Evolutionary conservation across 768 basidiomycete species (phyloP).

Genomic region (Lepiota venenata): DNA sequence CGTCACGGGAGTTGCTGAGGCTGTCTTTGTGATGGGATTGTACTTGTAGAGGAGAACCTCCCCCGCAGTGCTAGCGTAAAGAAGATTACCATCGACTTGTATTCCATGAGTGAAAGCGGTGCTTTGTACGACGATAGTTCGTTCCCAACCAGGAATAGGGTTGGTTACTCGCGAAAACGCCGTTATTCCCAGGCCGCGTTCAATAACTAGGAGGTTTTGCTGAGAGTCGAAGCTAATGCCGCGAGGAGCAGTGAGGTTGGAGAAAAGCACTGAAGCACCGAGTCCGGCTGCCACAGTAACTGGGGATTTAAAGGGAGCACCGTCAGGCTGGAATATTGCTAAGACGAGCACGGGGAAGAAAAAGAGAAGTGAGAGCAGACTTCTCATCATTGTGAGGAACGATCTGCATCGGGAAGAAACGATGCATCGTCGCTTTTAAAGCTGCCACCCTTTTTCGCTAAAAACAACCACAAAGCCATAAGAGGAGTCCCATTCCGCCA

Average conservation of each 20-base stretch:
- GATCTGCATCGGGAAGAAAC: too few species aligned
- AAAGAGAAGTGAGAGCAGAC: not conserved
- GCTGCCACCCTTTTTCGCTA: too few species aligned
- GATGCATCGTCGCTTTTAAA: not conserved
- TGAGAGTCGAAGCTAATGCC: slow-evolving; percentile 36
- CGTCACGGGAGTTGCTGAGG: slow-evolving; percentile 19
- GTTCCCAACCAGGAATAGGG: slow-evolving; percentile 30
- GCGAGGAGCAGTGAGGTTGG: slow-evolving; percentile 38
- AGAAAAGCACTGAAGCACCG: slow-evolving; percentile 32
- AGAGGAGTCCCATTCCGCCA: too few species aligned
- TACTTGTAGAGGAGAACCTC: slow-evolving; percentile 33
- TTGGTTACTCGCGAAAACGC: slow-evolving; percentile 27
- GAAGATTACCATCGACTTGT: slow-evolving; percentile 27
- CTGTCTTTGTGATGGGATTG: slow-evolving; percentile 27
- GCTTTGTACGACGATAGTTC: slow-evolving; percentile 34
- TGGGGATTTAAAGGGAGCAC: slow-evolving; percentile 29
- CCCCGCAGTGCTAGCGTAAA: slow-evolving; percentile 38
- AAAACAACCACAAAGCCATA: too few species aligned
- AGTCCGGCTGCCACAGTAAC: slow-evolving; percentile 33
- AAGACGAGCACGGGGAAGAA: not conserved
- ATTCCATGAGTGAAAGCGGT: slow-evolving; percentile 40
- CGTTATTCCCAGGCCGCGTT: slow-evolving; percentile 39
- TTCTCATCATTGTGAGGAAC: not conserved
- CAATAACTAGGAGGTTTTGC: slow-evolving; percentile 39
- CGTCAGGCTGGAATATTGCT: slow-evolving; percentile 25